Evolutionary conservation across 306 rosid genomes (phyloP).

Genomic region (Aeschynomene evenia): DNA sequence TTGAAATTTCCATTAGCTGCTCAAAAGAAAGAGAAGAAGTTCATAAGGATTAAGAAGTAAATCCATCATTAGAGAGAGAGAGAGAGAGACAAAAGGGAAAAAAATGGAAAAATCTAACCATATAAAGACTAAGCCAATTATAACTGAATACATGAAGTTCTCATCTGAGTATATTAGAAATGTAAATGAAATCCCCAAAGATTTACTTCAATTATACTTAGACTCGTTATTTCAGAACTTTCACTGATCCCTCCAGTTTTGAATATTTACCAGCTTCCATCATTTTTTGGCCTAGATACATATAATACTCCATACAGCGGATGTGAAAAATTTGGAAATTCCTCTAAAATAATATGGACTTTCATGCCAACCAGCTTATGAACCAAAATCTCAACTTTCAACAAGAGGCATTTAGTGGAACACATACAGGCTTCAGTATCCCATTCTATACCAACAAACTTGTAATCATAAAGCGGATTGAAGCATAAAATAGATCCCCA

Average conservation of each 20-base stretch:
- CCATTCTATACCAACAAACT: not conserved
- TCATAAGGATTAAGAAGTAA: not conserved
- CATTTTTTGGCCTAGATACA: not conserved
- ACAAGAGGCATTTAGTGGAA: too few relatives aligned
- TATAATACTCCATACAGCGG: not conserved
- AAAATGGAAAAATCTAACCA: constrained; percentile 7
- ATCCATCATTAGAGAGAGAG: not conserved
- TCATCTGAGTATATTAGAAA: not conserved
- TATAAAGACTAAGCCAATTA: not conserved
- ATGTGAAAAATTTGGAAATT: not conserved
- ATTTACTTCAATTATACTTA: constrained; percentile 2
- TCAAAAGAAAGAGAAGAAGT: constrained; percentile 16
- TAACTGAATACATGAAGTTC: not conserved
- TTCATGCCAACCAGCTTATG: too few relatives aligned
- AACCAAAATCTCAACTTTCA: too few relatives aligned
- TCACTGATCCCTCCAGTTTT: not conserved
- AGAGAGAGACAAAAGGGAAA: not conserved
- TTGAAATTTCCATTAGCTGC: constrained; percentile 48
- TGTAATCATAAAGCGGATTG: not conserved
- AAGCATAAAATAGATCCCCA: constrained; percentile 5
- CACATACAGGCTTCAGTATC: not conserved
- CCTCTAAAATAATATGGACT: too few relatives aligned
- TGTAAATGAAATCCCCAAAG: not conserved
- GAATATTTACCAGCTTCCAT: not conserved
- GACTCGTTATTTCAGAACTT: constrained; percentile 7